phyloP scores from a whole-genome alignment of 352 stramenopile genomes.

The Globisporangium cylindrosporum region DNA sequence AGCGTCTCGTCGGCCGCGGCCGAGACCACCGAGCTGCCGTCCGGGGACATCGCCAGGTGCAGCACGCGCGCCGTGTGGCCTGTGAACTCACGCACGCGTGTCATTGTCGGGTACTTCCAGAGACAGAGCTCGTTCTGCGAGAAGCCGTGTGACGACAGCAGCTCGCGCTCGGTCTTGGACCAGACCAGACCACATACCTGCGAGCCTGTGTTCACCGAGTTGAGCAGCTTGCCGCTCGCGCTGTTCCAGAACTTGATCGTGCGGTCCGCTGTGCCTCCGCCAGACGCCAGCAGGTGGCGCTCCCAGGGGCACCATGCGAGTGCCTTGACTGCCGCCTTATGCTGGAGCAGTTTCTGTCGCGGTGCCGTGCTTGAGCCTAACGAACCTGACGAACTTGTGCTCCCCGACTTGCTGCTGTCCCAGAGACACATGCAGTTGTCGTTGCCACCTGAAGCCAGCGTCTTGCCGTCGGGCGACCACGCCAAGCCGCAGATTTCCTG shows the following conservation, averaged over 20 bases:
- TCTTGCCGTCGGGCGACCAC: conserved; percentile 93
- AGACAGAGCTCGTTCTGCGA: conserved; percentile 93
- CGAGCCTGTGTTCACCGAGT: conserved; percentile 93
- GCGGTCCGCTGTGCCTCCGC: conserved; percentile 93
- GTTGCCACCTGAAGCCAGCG: conserved; percentile 93
- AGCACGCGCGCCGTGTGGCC: conserved; percentile 93
- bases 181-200: conserved; percentile 94
- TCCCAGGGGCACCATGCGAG: conserved; percentile 97
- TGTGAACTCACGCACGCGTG: conserved; percentile 91
- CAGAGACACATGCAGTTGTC: conserved; percentile 95
- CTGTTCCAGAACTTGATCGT: conserved; percentile 98
- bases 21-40: conserved; percentile 91
- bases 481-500: conserved; percentile 96
- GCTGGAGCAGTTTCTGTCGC: conserved; percentile 75
- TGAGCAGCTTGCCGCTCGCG: conserved; percentile 72
- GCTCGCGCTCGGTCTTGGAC: conserved; percentile 81
- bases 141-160: conserved; percentile 96
- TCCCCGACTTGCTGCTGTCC: conserved; percentile 60
- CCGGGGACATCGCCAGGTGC: conserved; percentile 90
- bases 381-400: neutral
- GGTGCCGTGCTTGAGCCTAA: conserved; percentile 23
- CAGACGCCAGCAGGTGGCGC: conserved; percentile 91
- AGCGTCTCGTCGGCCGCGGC: conserved; percentile 95
- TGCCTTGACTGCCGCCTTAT: conserved; percentile 95
- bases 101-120: conserved; percentile 96